Evolutionary conservation across 441 rosid genomes (phyloP), one percentile per base, ranked within the genome.

Genomic region (Adansonia gregorii): DNA sequence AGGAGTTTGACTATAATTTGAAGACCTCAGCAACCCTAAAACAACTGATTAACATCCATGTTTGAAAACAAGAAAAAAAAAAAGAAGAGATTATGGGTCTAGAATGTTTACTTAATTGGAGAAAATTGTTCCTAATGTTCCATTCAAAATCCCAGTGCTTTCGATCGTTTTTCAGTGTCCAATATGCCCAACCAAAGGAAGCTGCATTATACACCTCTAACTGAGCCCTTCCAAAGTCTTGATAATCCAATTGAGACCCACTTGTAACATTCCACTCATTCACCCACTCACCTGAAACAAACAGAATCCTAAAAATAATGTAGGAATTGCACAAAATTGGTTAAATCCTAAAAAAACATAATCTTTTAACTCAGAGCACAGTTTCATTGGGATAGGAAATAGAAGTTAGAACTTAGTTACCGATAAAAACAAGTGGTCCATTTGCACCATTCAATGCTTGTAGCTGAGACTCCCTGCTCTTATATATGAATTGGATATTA

Each of bases 131-230:
- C 76, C 78, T 78, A 48, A 92, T 77, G 86, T 88, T 92, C 97
- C 97, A 92, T 67, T 89, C 93, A 71, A 90, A 92, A 85, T 92
- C 97, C 97, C 97, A 90, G 85, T 92, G 97, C 73, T 86, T 77
- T 68, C 89, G 83, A 54, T 90, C 89, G 67, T 92, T 92, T 82
- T 92, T 90, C 55, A 90, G 80, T 4, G 92, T 92, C 97, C 97
- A 90, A 69, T 88, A 90, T 19, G 97, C 76, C 97, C 94, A 92
- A 73, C 94, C 97, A 59, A 92, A 92, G 19, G 97, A 92, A 79
- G 97, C 93, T 31, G 82, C 83, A 39, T 84, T 64, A 78, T 89
- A 92, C 48, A 88, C 92, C 75, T 88, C 94, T 27, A 89, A 79
- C 70, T 92, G 97, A 0, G 92, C 89, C 67, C 69, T 86, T 64